Evolutionary conservation across 2,329 filamentous ascomycete genomes (phyloP).

Genomic region (Pseudocercospora macadamiae): DNA sequence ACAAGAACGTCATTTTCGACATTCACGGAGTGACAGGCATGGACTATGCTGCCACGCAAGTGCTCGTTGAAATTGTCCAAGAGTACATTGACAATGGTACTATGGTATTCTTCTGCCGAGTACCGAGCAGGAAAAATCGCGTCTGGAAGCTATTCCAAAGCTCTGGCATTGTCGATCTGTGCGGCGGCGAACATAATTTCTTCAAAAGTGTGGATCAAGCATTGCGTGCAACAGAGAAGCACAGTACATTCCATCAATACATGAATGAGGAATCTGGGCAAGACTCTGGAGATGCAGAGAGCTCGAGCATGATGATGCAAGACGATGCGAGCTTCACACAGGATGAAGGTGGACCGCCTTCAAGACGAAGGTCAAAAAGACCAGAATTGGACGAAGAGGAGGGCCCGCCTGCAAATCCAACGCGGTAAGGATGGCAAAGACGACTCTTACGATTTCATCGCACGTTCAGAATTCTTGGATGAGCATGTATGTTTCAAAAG

Average conservation of each 20-base stretch:
- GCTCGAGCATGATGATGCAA: background rate
- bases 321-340: conserved; percentile 10
- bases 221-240: conserved; percentile 75
- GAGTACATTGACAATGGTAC: conserved; percentile 77
- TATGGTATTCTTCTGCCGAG: conserved; percentile 71
- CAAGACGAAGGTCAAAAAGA: background rate
- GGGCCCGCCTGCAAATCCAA: no score
- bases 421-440: no score
- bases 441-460: no score
- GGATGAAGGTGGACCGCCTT: conserved; percentile 11
- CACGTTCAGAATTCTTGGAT: background rate
- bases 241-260: conserved; percentile 22
- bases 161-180: conserved; percentile 82
- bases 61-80: conserved; percentile 84
- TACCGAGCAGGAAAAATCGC: conserved; percentile 51
- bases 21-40: conserved; percentile 96
- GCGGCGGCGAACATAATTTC: conserved; percentile 77
- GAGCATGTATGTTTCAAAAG: background rate
- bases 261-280: conserved; percentile 3
- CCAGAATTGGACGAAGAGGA: background rate
- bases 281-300: conserved; percentile 3
- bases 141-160: conserved; percentile 74
- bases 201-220: conserved; percentile 84
- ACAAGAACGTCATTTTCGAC: conserved; percentile 93
- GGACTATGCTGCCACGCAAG: conserved; percentile 90